Evolutionary conservation across 2,329 filamentous ascomycete genomes (phyloP).

Genomic region (Stylonectria norvegica): DNA sequence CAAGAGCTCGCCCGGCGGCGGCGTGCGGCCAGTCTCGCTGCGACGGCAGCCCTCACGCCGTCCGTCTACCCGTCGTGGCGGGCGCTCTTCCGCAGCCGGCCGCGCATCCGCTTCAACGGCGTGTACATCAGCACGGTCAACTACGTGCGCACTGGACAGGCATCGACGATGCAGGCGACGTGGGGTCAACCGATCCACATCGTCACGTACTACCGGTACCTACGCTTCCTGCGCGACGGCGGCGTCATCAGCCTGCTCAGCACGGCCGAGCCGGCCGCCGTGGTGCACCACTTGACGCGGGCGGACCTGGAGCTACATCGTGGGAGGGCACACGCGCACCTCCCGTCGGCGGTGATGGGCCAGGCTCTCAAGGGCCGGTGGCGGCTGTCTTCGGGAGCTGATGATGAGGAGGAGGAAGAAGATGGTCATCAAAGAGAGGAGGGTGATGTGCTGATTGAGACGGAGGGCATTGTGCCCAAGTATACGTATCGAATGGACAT

Average conservation of each 20-base stretch:
- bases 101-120: conserved; percentile 88
- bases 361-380: conserved; percentile 60
- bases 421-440: conserved; percentile 40
- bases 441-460: conserved; percentile 77
- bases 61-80: conserved; percentile 53
- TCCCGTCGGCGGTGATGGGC: conserved; percentile 58
- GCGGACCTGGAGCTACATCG: conserved; percentile 57
- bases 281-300: conserved; percentile 78
- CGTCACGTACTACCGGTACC: conserved; percentile 95
- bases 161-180: conserved; percentile 64
- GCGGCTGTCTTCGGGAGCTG: conserved; percentile 42
- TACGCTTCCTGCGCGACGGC: conserved; percentile 91
- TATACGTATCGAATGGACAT: conserved; percentile 86
- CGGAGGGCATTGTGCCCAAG: conserved; percentile 72
- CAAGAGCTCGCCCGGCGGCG: conserved; percentile 35
- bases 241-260: conserved; percentile 76
- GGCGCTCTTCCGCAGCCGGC: conserved; percentile 74
- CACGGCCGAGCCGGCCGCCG: conserved; percentile 76
- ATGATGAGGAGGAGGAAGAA: conserved; percentile 27
- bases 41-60: conserved; percentile 42
- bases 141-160: conserved; percentile 80
- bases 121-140: conserved; percentile 97
- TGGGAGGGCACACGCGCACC: conserved; percentile 28
- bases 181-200: conserved; percentile 87
- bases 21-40: conserved; percentile 31